Base-by-base conservation (phyloP, 164 flowering plant genomes). In the Liriodendron chinense region DNA sequence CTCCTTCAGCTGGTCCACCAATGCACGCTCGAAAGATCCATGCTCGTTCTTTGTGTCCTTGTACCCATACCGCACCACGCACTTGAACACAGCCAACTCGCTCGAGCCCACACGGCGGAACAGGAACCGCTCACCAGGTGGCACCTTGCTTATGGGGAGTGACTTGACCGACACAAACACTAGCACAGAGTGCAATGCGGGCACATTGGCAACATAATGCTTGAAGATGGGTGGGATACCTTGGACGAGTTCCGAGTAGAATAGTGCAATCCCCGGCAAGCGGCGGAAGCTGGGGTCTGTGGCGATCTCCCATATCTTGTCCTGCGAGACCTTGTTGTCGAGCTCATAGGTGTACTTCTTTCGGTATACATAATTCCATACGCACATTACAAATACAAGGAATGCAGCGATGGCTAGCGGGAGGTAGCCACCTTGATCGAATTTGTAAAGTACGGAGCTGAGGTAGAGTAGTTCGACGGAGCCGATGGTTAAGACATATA, bases 21-120 rank as follows among this genome's bases (percentile, higher is more conserved):
- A 61, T 69, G 80, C 22, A 12, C 18, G 69, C 80, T 92, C 98
- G 67, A 92, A 94, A 1, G 91, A 76, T 24, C 86, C 90, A 0
- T 85, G 65, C 65, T 89, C 91, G 8, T 82, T 80, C 1, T 76
- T 77, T 57, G 71, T 80, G 50, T 94, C 98, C 0, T 83, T 89
- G 82, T 94, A 94, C 0, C 97, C 98, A 70, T 92, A 94, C 62
- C 98, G 85, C 14, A 86, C 94, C 0, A 87, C 86, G n/a, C 96
- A 91, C 0, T 93, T 85, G 53, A 86, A 94, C 77, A 91, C 84
- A 1, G 82, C 77, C 0, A 89, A 83, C 66, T 83, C 88, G 2
- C 74, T 57, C 0, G 91, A 92, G 23, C 83, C 77, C 0, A 91
- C 86, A 43, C 88, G 69, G 0, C 91, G 86, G 66, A 91, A 92